Percentiles rank a stretch among this genome's conserved stretches.
Evolutionary conservation across 306 rosid genomes (phyloP).

Genomic region (Rubus idaeus): DNA sequence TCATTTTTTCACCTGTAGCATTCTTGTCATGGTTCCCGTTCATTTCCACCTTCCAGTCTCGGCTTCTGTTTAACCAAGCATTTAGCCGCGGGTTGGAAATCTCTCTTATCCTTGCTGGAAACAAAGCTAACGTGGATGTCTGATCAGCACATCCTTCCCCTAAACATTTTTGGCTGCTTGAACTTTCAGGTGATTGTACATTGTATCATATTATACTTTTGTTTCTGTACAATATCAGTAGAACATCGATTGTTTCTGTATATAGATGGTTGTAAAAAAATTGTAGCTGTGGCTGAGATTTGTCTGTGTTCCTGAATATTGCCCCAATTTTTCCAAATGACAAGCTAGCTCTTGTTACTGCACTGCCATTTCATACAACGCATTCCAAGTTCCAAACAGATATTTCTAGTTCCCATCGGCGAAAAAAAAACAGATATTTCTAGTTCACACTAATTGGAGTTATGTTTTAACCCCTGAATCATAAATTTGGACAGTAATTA

Average conservation of each 20-base stretch:
- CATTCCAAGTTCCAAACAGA: background rate
- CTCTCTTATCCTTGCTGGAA: constrained; percentile 95
- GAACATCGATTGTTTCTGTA: constrained; percentile 8
- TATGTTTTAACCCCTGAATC: background rate
- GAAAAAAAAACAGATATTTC: background rate
- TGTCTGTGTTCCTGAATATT: background rate
- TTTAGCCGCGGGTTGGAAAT: constrained; percentile 97
- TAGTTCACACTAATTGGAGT: background rate
- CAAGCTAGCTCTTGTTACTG: background rate
- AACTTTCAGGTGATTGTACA: constrained; percentile 22
- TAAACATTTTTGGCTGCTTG: background rate
- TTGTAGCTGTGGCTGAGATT: background rate
- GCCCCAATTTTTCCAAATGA: background rate
- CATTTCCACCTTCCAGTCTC: constrained; percentile 93
- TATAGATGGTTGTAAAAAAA: constrained; percentile 18
- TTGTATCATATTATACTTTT: background rate
- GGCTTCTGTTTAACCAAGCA: constrained; percentile 96
- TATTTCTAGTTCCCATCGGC: background rate
- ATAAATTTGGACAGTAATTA: background rate
- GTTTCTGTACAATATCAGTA: constrained; percentile 2
- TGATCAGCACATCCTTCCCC: constrained; percentile 17
- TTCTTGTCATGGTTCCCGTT: constrained; percentile 93
- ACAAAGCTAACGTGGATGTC: constrained; percentile 78
- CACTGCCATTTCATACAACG: background rate
- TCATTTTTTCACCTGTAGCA: constrained; percentile 73